Evolutionary conservation across 176 grass and related monocot genomes (phyloP), one percentile per base, ranked within the genome.

Genomic region (Bromus sterilis): DNA sequence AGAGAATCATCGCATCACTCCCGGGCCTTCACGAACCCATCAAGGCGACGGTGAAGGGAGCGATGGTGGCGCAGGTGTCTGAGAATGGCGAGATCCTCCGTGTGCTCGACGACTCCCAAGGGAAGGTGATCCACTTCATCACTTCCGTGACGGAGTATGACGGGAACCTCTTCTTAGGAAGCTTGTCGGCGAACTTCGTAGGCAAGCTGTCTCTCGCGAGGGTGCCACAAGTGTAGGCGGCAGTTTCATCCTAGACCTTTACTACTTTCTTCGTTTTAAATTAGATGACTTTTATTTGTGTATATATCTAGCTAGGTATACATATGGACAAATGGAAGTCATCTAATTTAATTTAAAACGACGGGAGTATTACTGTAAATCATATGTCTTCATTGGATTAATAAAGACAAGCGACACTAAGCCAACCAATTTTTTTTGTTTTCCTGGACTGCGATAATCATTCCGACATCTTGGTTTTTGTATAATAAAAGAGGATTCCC

Each of bases 101-200:
- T 9, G 55, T 57, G 55, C 55, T 57, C 55, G 55, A 57, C 55
- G 55, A 57, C 55, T n/a, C n/a, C 9, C 21, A 57, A 10, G 55
- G 55, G 55, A 57, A 87, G 41, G 86, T 87, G 49, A 85, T 91
- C 32, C 82, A 69, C 16, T 82, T 80, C 43, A 61, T 93, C 78
- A 93, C 88, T 28, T 97, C 93, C 0, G 93, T 75, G 6, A 41
- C 83, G 56, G 94, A 97, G 21, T 91, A 69, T 56, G 74, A 91
- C 23, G 91, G 80, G 5, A 34, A 93, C 33, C 78, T 97, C 43
- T 93, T 76, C 78, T 12, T 97, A 0, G 91, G 91, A 20, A 93
- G 78, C 77, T 77, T 93, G 0, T 5, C 4, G 0, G 28, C 60
- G 4, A 63, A 97, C 49, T 97, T 97, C 57, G 0, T 97, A 7